Evolutionary conservation across 352 stramenopile species (phyloP), one percentile per base, ranked within the genome.

Genomic region (Porosira glacialis): DNA sequence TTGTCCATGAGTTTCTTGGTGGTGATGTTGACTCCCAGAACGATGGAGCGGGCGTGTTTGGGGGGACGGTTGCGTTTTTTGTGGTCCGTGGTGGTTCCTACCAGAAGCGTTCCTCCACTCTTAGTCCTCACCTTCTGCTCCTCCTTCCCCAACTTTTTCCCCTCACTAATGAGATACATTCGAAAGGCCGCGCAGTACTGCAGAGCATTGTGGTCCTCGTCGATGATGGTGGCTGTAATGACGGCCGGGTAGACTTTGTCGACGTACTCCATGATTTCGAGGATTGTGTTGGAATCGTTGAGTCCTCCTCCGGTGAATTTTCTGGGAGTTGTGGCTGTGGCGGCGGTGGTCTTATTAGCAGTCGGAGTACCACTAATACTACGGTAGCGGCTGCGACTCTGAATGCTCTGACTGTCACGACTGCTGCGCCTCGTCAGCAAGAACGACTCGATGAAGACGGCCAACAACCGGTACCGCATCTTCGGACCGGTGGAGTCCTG

Each of bases 161-260:
- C 48, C 44, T 79, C 63, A 21, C 45, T 61, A n/a, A 83, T 27
- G 13, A 83, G 47, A 63, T 74, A 79, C 63, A 83, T 83, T 15
- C 75, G 62, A 59, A 83, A 83, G 19, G 75, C 75, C 39, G 75
- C 48, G 39, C 68, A 78, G 67, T 79, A 79, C 65, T 79, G 62
- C 47, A 83, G 67, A 60, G 31, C 68, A 50, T 63, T 58, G 38
- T 73, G 64, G 41, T 83, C 75, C 76, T 83, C 58, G 27, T 76
- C 57, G 41, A 71, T 66, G n/a, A 83, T 79, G 52, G 73, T 65
- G 26, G 70, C 53, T 11, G 69, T 43, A 19, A 83, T 66, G 11
- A 73, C 63, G 36, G 50, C 63, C 17, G 63, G 68, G 62, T 75
- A 76, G n/a, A 70, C 19, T 21, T 49, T 22, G 44, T 79, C 67